Conservation (phyloP, 495 filamentous ascomycete genomes). For the Neurospora sp. region DNA sequence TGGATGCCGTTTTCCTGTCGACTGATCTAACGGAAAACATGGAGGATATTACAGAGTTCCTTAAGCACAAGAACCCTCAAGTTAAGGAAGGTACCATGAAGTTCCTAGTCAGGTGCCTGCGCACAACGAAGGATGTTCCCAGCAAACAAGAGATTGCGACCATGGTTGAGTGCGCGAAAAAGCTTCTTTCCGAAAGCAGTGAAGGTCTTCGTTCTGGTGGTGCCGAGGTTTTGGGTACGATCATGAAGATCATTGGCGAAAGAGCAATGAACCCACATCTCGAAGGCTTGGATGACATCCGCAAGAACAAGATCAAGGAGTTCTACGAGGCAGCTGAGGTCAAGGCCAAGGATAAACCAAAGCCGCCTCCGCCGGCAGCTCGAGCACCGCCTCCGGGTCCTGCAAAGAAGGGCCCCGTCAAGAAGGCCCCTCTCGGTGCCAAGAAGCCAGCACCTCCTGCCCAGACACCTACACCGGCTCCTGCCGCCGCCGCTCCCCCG, state of each 20-base stretch:
- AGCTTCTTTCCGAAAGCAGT: slow-evolving; percentile 78
- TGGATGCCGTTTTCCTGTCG: slow-evolving; percentile 77
- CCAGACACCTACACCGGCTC: slow-evolving; percentile 26
- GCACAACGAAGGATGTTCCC: slow-evolving; percentile 73
- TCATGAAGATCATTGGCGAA: slow-evolving; percentile 99
- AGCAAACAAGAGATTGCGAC: slow-evolving; percentile 70
- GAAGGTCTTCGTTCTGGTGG: slow-evolving; percentile 78
- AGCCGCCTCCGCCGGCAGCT: slow-evolving; percentile 59
- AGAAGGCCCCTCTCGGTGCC: slow-evolving; percentile 29
- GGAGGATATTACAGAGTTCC: slow-evolving; percentile 76
- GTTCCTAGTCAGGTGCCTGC: slow-evolving; percentile 80
- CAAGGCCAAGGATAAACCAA: slow-evolving; percentile 94
- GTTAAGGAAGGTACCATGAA: slow-evolving; percentile 91
- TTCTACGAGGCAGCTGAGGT: slow-evolving; percentile 87
- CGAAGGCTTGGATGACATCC: slow-evolving; percentile 92
- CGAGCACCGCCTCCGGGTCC: slow-evolving; percentile 44
- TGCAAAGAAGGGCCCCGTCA: slow-evolving; percentile 34
- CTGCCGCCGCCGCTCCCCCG: slow-evolving; percentile 40
- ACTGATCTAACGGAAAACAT: slow-evolving; percentile 74
- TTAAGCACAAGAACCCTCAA: slow-evolving; percentile 93
- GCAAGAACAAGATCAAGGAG: slow-evolving; percentile 94
- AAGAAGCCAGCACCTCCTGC: slow-evolving; percentile 36
- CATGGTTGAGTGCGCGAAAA: slow-evolving; percentile 78
- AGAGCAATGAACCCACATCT: slow-evolving; percentile 91
- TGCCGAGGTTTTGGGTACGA: slow-evolving; percentile 81